These are phyloP conservation scores for Phytophthora gonapodyides DNA, from an alignment of 352 stramenopile genomes.

Conservation along the genomic window DNA sequence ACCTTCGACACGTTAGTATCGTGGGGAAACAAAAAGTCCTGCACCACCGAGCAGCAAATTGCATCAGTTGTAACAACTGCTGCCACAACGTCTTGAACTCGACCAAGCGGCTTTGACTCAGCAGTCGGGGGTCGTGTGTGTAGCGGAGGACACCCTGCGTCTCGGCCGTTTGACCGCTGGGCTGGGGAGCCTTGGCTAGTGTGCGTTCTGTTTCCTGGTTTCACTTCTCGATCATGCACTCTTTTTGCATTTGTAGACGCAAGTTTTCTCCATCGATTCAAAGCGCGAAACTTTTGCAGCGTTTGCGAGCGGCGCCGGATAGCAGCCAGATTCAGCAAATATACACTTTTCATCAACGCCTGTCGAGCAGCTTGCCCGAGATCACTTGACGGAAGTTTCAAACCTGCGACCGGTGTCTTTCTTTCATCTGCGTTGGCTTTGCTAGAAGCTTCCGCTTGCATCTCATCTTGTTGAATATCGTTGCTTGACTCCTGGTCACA, in stretches of 20 bases:
- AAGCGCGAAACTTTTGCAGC: conserved; percentile 32
- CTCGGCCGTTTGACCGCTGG: background rate
- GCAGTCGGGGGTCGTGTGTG: background rate
- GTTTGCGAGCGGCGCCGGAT: conserved; percentile 32
- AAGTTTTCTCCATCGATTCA: conserved; percentile 41
- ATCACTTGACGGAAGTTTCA: conserved; percentile 41
- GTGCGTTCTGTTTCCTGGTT: background rate
- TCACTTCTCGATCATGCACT: background rate
- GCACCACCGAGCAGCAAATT: conserved; percentile 50
- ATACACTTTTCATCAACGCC: conserved; percentile 25
- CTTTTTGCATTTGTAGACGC: background rate
- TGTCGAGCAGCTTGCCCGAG: conserved; percentile 24
- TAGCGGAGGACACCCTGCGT: conserved; percentile 19
- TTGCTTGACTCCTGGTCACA: background rate
- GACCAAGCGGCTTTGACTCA: conserved; percentile 1
- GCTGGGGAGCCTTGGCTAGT: background rate
- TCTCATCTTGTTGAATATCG: background rate
- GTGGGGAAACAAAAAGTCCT: conserved; percentile 41
- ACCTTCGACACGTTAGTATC: background rate
- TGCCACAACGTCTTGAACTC: conserved; percentile 30
- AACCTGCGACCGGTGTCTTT: conserved; percentile 36
- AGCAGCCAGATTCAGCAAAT: conserved; percentile 46
- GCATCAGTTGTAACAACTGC: conserved; percentile 34
- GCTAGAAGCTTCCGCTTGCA: background rate
- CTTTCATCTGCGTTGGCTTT: conserved; percentile 14